A percentile compares a stretch with the other conserved stretches of the same genome.
phyloP scores from a whole-genome alignment of 768 basidiomycete species.

The Psilocybe tampanensis region DNA sequence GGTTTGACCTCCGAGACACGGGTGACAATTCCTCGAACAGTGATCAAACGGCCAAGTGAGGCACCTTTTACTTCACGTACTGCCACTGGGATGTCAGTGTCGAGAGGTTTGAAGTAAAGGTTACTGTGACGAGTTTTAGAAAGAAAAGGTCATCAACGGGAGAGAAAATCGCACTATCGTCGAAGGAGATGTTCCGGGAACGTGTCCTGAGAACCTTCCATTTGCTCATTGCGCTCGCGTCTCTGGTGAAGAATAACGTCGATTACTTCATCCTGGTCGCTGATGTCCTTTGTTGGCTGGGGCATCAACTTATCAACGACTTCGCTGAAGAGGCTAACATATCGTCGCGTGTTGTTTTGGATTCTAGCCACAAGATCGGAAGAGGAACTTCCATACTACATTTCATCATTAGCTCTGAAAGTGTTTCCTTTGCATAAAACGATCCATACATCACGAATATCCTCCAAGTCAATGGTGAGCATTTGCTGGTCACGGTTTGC shows the following conservation, averaged over 20 bases:
- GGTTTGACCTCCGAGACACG: conserved; percentile 99
- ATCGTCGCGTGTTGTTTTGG: conserved; percentile 84
- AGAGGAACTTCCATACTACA: conserved; percentile 68
- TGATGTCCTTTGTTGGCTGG: conserved; percentile 85
- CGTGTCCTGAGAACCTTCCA: conserved; percentile 69
- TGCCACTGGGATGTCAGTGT: conserved; percentile 75
- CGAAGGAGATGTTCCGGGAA: conserved; percentile 93
- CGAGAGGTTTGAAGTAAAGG: conserved; percentile 89
- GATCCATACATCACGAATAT: conserved; percentile 65
- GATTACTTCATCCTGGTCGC: conserved; percentile 90
- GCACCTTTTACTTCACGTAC: conserved; percentile 88
- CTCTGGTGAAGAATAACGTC: conserved; percentile 97
- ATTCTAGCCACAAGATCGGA: conserved; percentile 82
- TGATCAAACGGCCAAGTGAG: conserved; percentile 92
- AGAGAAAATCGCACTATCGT: conserved; percentile 77
- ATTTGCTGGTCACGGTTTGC: conserved; percentile 93
- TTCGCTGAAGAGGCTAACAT: conserved; percentile 85
- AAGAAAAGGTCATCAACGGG: background rate
- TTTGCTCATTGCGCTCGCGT: conserved; percentile 82
- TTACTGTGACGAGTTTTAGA: conserved; percentile 56
- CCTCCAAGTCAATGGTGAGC: conserved; percentile 87
- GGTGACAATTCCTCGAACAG: conserved; percentile 96
- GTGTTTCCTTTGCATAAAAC: background rate
- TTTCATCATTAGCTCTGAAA: conserved; percentile 14
- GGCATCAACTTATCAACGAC: conserved; percentile 92